Evolutionary conservation across 2,329 filamentous ascomycete species (phyloP), one percentile per base, ranked within the genome.

Genomic region (Lachnellula occidentalis): DNA sequence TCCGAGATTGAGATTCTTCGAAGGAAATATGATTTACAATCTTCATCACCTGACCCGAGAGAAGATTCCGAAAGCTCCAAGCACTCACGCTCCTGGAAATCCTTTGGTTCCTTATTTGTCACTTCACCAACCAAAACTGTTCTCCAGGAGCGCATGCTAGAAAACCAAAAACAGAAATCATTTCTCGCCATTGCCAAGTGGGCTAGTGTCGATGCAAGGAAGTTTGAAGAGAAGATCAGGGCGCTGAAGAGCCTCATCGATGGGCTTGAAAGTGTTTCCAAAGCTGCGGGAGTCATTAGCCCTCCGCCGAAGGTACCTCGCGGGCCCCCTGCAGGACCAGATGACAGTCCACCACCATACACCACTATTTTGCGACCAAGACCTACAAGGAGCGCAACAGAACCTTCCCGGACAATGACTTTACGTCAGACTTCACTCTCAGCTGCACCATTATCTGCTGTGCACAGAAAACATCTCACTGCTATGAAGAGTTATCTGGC

Each of bases 91-190:
- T 14, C 31, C 24, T 53, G 5, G 27, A 50, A 43, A 21, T 56
- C 48, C 37, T 21, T 51, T 31, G 9, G 27, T 11, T 31, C 27
- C 8, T 31, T 31, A 41, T 37, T 36, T 22, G 31, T 7, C 39
- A 45, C 42, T 9, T 46, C 48, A 5, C 42, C 47, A n/a, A 15
- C 27, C 9, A 14, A 34, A 15, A 37, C 24, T 3, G 19, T 21
- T 14, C 31, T 58, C 7, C 56, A 55, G 27, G 50, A 58, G 42
- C 58, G 58, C 7, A 59, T 62, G 34, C 45, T 45, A 50, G 53
- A 58, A 21, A 61, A 60, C 37, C 61, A 63, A 50, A 60, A 58
- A 37, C 60, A 61, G 36, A 62, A 58, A 31, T 61, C 61, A 8
- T 60, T 60, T 34, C 39, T 63, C 17, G 49, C 52, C 19, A 54